Percentiles rank a stretch among this genome's conserved stretches.
Conservation (phyloP, 2,329 filamentous ascomycete genomes). For the Hypoxylon sp. region DNA sequence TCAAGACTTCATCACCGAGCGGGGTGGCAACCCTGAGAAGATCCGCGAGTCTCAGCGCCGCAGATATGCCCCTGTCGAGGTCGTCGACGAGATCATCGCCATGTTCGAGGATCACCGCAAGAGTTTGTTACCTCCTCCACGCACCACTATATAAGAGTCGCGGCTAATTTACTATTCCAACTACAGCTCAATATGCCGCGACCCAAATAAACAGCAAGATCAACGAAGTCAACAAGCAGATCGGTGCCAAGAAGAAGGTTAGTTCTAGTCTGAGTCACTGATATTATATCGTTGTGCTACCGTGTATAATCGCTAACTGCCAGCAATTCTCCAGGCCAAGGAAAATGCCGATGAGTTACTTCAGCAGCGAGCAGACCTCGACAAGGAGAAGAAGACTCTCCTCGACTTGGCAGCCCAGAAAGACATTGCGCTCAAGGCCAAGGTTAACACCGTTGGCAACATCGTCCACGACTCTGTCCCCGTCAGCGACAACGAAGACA, state of each 20-base stretch:
- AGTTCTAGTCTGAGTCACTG: constrained; percentile 44
- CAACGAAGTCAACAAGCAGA: constrained; percentile 91
- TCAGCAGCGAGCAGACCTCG: constrained; percentile 80
- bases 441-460: constrained; percentile 89
- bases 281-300: constrained; percentile 20
- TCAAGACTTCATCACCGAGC: constrained; percentile 82
- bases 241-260: constrained; percentile 91
- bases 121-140: constrained; percentile 63
- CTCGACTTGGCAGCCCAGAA: constrained; percentile 83
- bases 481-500: constrained; percentile 68
- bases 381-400: constrained; percentile 85
- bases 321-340: constrained; percentile 72
- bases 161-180: constrained; percentile 16
- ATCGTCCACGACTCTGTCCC: constrained; percentile 83
- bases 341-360: constrained; percentile 87
- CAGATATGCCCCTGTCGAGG: constrained; percentile 83
- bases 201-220: constrained; percentile 87
- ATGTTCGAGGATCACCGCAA: constrained; percentile 88
- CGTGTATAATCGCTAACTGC: constrained; percentile 17
- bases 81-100: constrained; percentile 91
- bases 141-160: not conserved
- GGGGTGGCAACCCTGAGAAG: constrained; percentile 90
- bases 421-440: constrained; percentile 79
- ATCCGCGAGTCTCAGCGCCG: constrained; percentile 92
- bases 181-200: constrained; percentile 78